Evolutionary conservation across 2,329 filamentous ascomycete genomes (phyloP), one percentile per base, ranked within the genome.

Genomic region (Diaporthe sp.): DNA sequence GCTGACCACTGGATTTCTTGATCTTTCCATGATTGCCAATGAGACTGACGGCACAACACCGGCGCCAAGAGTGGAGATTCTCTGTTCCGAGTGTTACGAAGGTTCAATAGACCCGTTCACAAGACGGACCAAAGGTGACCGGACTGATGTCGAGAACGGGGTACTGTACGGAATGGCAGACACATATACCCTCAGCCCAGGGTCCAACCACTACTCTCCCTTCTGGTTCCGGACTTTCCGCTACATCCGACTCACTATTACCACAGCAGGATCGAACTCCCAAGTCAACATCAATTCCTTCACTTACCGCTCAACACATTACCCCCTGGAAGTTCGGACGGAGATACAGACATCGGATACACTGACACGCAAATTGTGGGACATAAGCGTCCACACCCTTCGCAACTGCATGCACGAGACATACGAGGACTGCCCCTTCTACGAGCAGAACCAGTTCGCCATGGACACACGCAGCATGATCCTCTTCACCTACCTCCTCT

Each of bases 371-470:
- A 71, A 75, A 8, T 79, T 84, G 9, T 84, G 83, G 83, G 79
- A 81, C 20, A 79, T 81, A 9, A 82, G 79, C 1, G 78, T 84
- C 53, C 78, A 81, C 15, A 84, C 82, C 0, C 76, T 84, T 72
- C 76, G 79, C 31, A 84, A 84, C 67, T 84, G 82, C 77, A 83
- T 84, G 82, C 81, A 82, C 65, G 82, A 84, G 53, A 80, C 81
- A 2, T 84, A 83, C 65, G 80, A 81, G 6, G 82, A 84, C 67
- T 84, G 82, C 49, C 82, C 82, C 0, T 83, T 84, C 67, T 84
- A 84, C 75, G 82, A 84, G 55, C 82, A 84, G 71, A 79, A 83
- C 7, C 82, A 84, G 80, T 83, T 75, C 65, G 79, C 72, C 13
- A 80, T 80, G 68, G 80, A 81, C 74, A 77, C 78, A 2, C 76